Conservation (phyloP, 495 filamentous ascomycete genomes). For the Aspergillus asperescens region DNA sequence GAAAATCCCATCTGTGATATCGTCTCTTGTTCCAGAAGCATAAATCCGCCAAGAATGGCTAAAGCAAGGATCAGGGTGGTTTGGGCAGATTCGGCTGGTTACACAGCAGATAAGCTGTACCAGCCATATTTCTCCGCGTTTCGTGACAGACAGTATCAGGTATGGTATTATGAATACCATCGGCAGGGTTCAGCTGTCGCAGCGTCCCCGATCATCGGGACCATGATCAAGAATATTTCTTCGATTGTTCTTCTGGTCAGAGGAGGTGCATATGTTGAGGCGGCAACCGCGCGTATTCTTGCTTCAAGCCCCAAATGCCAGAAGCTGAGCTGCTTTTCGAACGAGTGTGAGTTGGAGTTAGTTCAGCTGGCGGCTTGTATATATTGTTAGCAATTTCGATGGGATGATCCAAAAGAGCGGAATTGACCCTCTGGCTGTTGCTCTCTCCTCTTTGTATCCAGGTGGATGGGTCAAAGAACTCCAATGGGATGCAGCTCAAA, state of each 20-base stretch:
- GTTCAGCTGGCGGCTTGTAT: background rate
- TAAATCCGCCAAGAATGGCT: background rate
- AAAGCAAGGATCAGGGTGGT: slow-evolving; percentile 1
- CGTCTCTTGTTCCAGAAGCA: background rate
- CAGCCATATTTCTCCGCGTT: slow-evolving; percentile 10
- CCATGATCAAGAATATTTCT: too few relatives aligned
- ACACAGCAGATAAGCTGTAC: slow-evolving; percentile 7
- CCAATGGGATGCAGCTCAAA: slow-evolving; percentile 6
- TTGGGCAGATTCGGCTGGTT: background rate
- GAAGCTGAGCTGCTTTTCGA: background rate
- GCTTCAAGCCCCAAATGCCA: background rate
- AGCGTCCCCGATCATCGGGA: background rate
- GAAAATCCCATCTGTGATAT: background rate
- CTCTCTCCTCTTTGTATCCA: background rate
- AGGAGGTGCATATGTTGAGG: slow-evolving; percentile 2
- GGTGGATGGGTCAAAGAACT: background rate
- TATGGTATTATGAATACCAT: slow-evolving; percentile 8
- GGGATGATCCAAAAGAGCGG: too few relatives aligned
- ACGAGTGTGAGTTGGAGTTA: background rate
- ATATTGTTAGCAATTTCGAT: too few relatives aligned
- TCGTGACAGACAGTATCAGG: slow-evolving; percentile 11
- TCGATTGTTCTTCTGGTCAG: background rate
- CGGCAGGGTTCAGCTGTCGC: slow-evolving; percentile 1
- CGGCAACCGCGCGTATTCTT: slow-evolving; percentile 11
- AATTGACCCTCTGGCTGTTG: background rate